Conservation (phyloP, 352 stramenopile genomes). For the Phytophthora capsici region DNA sequence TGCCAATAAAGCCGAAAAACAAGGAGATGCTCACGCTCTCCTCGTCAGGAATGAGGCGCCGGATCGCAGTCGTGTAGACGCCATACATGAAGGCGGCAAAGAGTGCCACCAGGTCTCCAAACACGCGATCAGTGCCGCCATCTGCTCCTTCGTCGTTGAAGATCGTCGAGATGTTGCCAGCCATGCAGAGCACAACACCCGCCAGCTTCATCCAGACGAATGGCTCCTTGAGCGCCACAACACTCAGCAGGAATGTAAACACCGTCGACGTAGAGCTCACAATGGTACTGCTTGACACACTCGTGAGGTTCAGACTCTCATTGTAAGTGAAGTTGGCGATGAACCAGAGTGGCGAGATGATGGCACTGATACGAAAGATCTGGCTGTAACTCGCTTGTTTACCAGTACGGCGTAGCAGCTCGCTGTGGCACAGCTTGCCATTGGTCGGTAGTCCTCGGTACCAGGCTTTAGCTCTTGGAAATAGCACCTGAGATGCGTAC, state of each 20-base stretch:
- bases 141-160: constrained; percentile 66
- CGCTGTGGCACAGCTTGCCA: constrained; percentile 45
- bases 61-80: constrained; percentile 93
- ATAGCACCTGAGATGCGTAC: constrained; percentile 65
- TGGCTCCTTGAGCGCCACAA: constrained; percentile 79
- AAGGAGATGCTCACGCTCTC: constrained; percentile 91
- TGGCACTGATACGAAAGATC: constrained; percentile 58
- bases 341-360: constrained; percentile 95
- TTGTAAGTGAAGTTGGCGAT: constrained; percentile 96
- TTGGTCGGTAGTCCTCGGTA: constrained; percentile 42
- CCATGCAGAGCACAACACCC: constrained; percentile 88
- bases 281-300: constrained; percentile 95
- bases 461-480: constrained; percentile 46
- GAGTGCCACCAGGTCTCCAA: constrained; percentile 71
- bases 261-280: constrained; percentile 93
- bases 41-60: constrained; percentile 79
- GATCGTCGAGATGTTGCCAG: constrained; percentile 86
- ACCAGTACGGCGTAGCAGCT: constrained; percentile 38
- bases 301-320: constrained; percentile 90
- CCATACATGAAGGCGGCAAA: constrained; percentile 93
- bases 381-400: constrained; percentile 49
- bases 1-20: constrained; percentile 95
- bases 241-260: constrained; percentile 93
- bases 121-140: constrained; percentile 44
- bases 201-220: constrained; percentile 84